Conservation (phyloP, 768 basidiomycete species). For the Termitomyces sp. region DNA sequence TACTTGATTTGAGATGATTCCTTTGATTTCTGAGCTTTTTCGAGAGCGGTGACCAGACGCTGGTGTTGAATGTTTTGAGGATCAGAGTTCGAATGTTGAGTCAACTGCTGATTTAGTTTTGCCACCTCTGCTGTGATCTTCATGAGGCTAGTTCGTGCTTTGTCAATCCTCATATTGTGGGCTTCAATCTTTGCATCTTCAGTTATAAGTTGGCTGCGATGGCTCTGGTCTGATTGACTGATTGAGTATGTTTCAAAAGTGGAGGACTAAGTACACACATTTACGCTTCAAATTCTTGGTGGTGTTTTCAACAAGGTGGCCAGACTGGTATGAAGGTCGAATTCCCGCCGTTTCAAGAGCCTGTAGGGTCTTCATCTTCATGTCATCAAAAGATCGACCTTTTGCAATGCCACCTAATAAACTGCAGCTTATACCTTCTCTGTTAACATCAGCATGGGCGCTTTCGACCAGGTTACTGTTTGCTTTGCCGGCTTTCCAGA, state of each 20-base stretch:
- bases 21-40: background rate
- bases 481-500: no score
- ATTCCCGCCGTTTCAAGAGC: background rate
- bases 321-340: no score
- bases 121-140: background rate
- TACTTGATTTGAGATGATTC: background rate
- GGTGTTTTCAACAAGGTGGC: no score
- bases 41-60: background rate
- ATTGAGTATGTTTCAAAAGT: background rate
- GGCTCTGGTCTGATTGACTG: background rate
- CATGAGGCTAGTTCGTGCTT: background rate
- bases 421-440: constrained; percentile 15
- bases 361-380: background rate
- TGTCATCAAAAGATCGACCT: background rate
- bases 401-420: background rate
- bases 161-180: background rate
- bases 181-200: constrained; percentile 5
- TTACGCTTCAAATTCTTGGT: background rate
- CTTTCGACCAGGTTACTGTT: constrained; percentile 22
- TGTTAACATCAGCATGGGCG: constrained; percentile 21
- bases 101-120: background rate
- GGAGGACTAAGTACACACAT: background rate
- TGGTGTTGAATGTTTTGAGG: background rate
- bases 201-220: background rate
- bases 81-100: background rate